These are phyloP conservation scores for Lodderomyces beijingensis DNA, from an alignment of 1,139 yeast species.

Conservation along the genomic window DNA sequence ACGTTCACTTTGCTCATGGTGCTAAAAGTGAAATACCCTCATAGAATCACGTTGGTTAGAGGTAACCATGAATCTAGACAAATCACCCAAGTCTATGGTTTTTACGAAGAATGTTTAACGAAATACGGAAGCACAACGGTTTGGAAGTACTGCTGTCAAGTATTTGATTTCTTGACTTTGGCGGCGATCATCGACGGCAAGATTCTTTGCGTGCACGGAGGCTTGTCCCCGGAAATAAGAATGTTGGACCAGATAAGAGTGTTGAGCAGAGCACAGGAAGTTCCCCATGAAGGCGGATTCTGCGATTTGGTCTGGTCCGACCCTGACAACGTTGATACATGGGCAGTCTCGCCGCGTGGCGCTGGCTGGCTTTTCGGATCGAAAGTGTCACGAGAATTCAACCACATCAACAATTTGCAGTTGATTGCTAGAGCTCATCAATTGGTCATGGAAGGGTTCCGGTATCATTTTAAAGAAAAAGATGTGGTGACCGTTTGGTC, in stretches of 20 bases:
- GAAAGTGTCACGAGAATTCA: conserved; percentile 88
- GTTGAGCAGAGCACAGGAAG: conserved; percentile 95
- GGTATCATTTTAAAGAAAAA: conserved; percentile 90
- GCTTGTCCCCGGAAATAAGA: conserved; percentile 94
- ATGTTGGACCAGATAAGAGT: conserved; percentile 96
- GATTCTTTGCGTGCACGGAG: conserved; percentile 93
- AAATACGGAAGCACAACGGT: conserved; percentile 96
- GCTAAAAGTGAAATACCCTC: conserved; percentile 81
- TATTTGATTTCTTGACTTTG: conserved; percentile 84
- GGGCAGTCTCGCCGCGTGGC: conserved; percentile 99
- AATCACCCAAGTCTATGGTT: conserved; percentile 93
- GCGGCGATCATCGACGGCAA: conserved; percentile 95
- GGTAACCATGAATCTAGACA: conserved; percentile 96
- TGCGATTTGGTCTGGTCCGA: conserved; percentile 98
- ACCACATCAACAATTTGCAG: conserved; percentile 82
- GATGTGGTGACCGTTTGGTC: conserved; percentile 98
- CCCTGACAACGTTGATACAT: conserved; percentile 95
- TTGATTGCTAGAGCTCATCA: conserved; percentile 97
- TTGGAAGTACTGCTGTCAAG: conserved; percentile 97
- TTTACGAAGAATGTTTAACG: conserved; percentile 83
- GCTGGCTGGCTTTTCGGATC: conserved; percentile 98
- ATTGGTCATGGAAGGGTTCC: conserved; percentile 96
- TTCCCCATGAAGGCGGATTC: conserved; percentile 98
- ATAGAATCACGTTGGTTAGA: conserved; percentile 79
- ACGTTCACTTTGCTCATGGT: conserved; percentile 92